Evolutionary conservation across 164 flowering plant genomes (phyloP), one percentile per base, ranked within the genome.

Genomic region (Kingdonia uniflora): DNA sequence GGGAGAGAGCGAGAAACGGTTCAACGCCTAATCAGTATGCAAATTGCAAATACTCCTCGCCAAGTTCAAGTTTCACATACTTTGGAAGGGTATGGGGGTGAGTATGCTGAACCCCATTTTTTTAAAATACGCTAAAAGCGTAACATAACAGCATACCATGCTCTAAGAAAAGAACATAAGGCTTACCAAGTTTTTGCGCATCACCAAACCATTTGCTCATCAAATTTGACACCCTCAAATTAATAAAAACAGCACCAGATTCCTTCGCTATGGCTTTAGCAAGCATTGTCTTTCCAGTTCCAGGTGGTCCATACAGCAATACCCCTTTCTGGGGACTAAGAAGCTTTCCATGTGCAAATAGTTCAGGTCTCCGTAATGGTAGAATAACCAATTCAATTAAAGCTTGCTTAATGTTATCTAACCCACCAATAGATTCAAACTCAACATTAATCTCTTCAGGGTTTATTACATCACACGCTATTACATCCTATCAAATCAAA

Each of bases 191-290:
- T 39, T 83, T 83, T 52, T 80, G 82, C 14, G 87, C 91, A 71
- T 83, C 91, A 39, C 91, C 91, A 59, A 80, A 79, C 91, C 84
- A 80, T 67, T 83, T 83, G 74, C 87, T 79, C 91, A 80, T 80
- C 57, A 83, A 66, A 66, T 75, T 83, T n/a, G 90, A 75, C 42
- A 80, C 63, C 67, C 74, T 73, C 51, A 80, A 80, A 57, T 83
- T 83, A 29, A 83, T 83, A 46, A 83, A 83, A 22, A 80, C 79
- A 51, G 86, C 84, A 42, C 82, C 86, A 51, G 86, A 82, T 53
- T 82, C 90, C 46, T 71, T 82, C 26, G 90, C 86, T 57, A 82
- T 82, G 54, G 90, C 90, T 58, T 82, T 82, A 52, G 90, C 86
- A 58, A 82, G 79, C 85, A 82, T 78, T 19, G 89, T 82, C 59